Evolutionary conservation across 495 filamentous ascomycete species (phyloP), one percentile per base, ranked within the genome.

Genomic region (Aspergillus sparsus): DNA sequence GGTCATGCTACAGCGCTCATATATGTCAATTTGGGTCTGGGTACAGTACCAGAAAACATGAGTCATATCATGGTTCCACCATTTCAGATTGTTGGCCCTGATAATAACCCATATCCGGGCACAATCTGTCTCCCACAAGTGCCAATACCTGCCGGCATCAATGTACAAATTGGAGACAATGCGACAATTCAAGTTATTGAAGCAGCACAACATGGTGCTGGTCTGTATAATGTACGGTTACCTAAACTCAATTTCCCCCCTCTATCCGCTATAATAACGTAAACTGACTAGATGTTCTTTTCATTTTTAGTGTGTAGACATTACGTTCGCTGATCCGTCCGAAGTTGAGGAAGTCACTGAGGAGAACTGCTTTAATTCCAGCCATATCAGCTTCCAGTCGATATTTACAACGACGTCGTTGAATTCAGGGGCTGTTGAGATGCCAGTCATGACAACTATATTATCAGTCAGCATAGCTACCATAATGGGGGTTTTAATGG

Each of bases 161-260:
- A 73, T 10, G 86, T 91, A 37, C 86, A 89, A 31, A 77, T 84
- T 1, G 95, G 95, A 15, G 90, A 95, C 71, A 89, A 93, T 70
- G 94, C 93, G 12, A 99, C 95, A 7, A 92, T 99, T 62, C 95
- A 99, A 72, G 77, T 98, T 15, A 85, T 99, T 37, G 92, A 97
- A 82, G 76, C 84, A 10, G 94, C 95, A 8, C 77, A 91, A 61
- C 94, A 97, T 70, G 95, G 95, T 12, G 95, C 94, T 4, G 82
- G 89, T 8, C 74, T 98, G 21, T 99, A 89, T 69, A 97, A 93
- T 67, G 94, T 98, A 83, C 66, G 89, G 84, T 27, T 27, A 27
- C 21, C 21, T 27, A 27, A 27, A 27, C 32, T 49, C 1, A 12
- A 46, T 56, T 37, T 31, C 32, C 15, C 49, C 9, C 21, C 37